These are phyloP conservation scores for Nigrograna mackinnonii DNA, from an alignment of 2,329 filamentous ascomycete species.

Conservation along the genomic window DNA sequence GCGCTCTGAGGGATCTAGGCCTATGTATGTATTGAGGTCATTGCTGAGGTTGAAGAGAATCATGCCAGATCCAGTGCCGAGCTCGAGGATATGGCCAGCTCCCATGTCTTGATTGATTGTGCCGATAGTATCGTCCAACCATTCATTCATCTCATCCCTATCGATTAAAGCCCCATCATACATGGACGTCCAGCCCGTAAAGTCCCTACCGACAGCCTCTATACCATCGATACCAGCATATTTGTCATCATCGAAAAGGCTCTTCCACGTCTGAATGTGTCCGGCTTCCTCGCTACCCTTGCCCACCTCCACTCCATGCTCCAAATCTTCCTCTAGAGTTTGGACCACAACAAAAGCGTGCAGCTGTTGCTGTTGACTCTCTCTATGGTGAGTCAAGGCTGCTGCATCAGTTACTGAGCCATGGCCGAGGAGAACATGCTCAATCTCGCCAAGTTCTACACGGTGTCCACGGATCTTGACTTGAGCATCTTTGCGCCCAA, in stretches of 20 bases:
- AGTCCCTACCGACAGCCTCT: slow-evolving; percentile 9
- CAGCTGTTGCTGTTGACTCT: too few relatives aligned
- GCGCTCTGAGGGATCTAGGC: slow-evolving; percentile 6
- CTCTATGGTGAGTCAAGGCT: too few relatives aligned
- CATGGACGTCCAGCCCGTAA: slow-evolving; percentile 13
- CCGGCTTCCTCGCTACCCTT: neutral
- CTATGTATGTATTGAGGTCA: slow-evolving; percentile 5
- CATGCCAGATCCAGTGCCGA: slow-evolving; percentile 13
- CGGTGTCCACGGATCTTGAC: slow-evolving; percentile 25
- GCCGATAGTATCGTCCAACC: slow-evolving; percentile 11
- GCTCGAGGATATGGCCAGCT: slow-evolving; percentile 6
- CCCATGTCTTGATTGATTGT: neutral
- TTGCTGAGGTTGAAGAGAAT: slow-evolving; percentile 12
- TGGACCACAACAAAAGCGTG: too few relatives aligned
- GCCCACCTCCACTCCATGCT: too few relatives aligned
- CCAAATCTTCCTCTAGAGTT: too few relatives aligned
- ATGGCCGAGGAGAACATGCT: too few relatives aligned
- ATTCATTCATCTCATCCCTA: slow-evolving; percentile 14
- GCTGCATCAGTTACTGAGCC: too few relatives aligned
- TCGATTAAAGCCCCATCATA: slow-evolving; percentile 10
- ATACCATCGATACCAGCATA: neutral
- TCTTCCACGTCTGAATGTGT: slow-evolving; percentile 6
- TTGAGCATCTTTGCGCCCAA: slow-evolving; percentile 23
- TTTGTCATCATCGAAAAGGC: slow-evolving; percentile 6
- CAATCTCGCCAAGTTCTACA: slow-evolving; percentile 23